Conservation (phyloP, 352 stramenopile species). For the Lagenidium sp. region DNA sequence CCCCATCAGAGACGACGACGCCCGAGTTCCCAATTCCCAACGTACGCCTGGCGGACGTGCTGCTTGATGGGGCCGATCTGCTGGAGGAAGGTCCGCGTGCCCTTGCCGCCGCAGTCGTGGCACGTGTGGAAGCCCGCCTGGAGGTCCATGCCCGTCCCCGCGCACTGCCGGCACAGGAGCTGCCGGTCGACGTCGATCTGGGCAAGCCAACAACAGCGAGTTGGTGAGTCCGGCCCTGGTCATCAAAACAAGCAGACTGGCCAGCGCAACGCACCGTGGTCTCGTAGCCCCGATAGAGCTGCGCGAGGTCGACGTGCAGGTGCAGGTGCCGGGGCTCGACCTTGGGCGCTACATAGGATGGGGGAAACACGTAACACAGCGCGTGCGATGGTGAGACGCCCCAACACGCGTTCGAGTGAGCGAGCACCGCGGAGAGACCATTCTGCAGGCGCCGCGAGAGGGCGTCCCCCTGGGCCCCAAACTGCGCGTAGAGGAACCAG, state of each 20-base stretch:
- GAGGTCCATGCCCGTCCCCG: slow-evolving; percentile 22
- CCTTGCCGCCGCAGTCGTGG: slow-evolving; percentile 26
- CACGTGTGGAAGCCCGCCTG: slow-evolving; percentile 26
- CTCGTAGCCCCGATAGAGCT: slow-evolving; percentile 23
- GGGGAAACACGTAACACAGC: too few species aligned
- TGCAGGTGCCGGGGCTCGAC: slow-evolving; percentile 22
- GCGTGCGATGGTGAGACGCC: too few species aligned
- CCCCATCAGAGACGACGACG: too few species aligned
- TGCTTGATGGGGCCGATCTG: slow-evolving; percentile 31
- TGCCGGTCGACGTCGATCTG: slow-evolving; percentile 18
- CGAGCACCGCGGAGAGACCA: too few species aligned
- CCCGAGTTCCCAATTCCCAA: neutral
- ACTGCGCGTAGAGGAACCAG: slow-evolving; percentile 11
- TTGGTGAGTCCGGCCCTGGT: too few species aligned
- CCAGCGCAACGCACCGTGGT: slow-evolving; percentile 7
- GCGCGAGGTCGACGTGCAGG: slow-evolving; percentile 21
- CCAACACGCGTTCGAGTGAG: too few species aligned
- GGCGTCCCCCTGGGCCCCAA: slow-evolving; percentile 4
- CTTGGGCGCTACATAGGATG: slow-evolving; percentile 19
- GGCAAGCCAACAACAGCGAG: too few species aligned
- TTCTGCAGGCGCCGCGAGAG: slow-evolving; percentile 9
- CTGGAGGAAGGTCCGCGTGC: slow-evolving; percentile 22
- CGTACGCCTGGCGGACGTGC: slow-evolving; percentile 24
- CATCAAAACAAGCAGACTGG: too few species aligned
- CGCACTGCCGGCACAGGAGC: slow-evolving; percentile 31